Evolutionary conservation across 768 basidiomycete species (phyloP).

Genomic region (Omphalotus guepiniiformis): DNA sequence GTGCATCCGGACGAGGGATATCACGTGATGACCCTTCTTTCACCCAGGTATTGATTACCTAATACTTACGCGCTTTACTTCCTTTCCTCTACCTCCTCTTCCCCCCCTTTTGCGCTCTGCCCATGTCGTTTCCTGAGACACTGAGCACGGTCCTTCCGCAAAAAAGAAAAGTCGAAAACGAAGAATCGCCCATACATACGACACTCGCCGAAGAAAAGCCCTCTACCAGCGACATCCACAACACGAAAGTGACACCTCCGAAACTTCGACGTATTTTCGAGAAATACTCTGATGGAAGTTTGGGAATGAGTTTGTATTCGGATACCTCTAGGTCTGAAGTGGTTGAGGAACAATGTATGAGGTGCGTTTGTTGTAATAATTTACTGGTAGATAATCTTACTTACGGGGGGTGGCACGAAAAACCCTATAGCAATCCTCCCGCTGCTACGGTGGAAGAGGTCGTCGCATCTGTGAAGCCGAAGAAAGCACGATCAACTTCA

Average conservation of each 20-base stretch:
- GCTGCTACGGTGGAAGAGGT: not conserved
- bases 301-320: not conserved
- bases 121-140: not conserved
- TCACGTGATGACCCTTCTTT: too few species aligned
- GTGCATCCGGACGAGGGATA: too few species aligned
- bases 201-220: not conserved
- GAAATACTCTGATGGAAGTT: not conserved
- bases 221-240: not conserved
- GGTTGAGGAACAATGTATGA: not conserved
- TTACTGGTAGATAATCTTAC: not conserved
- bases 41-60: too few species aligned
- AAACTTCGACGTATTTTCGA: conserved; percentile 7
- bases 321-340: not conserved
- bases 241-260: not conserved
- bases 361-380: not conserved
- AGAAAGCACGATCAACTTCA: conserved; percentile 7
- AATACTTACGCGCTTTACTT: too few species aligned
- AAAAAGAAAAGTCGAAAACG: not conserved
- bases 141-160: not conserved
- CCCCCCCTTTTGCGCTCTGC: not conserved
- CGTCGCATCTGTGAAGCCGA: not conserved
- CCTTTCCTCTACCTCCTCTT: not conserved
- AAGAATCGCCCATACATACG: not conserved
- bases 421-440: not conserved
- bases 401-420: too few species aligned